Evolutionary conservation across 148 eudicot species (phyloP).

Genomic region (Rhododendron ovatum): DNA sequence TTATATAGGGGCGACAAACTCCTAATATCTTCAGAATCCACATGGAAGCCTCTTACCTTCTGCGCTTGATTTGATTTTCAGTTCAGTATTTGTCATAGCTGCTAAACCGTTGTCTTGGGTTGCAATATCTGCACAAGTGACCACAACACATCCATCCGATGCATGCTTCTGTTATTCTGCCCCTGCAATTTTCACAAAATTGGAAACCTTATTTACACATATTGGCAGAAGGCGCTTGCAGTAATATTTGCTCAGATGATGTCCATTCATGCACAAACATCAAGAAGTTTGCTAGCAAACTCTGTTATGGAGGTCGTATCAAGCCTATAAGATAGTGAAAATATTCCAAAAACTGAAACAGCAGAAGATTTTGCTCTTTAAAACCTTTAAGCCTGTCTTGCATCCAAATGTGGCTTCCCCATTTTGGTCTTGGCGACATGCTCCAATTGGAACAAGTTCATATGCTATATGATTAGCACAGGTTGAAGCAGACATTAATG

Average conservation of each 20-base stretch:
- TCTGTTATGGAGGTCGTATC: not conserved
- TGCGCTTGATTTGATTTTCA: not conserved
- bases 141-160: slow-evolving; percentile 89
- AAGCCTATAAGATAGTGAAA: not conserved
- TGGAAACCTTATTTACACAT: not conserved
- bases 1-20: not conserved
- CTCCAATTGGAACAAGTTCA: not conserved
- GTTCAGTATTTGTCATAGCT: not conserved
- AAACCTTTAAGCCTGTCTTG: not conserved
- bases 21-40: not conserved
- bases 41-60: not conserved
- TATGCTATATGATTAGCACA: not conserved
- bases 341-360: not conserved
- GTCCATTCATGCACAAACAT: too few species aligned
- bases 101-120: slow-evolving; percentile 10
- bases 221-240: not conserved
- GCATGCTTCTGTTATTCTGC: slow-evolving; percentile 66
- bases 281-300: not conserved
- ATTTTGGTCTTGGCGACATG: not conserved
- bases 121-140: slow-evolving; percentile 77
- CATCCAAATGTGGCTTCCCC: not conserved
- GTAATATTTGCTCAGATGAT: not conserved
- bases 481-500: not conserved
- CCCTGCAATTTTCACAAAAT: slow-evolving; percentile 32
- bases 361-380: too few species aligned